Evolutionary conservation across 2,329 filamentous ascomycete genomes (phyloP).

Genomic region (Fusarium abutilonis): DNA sequence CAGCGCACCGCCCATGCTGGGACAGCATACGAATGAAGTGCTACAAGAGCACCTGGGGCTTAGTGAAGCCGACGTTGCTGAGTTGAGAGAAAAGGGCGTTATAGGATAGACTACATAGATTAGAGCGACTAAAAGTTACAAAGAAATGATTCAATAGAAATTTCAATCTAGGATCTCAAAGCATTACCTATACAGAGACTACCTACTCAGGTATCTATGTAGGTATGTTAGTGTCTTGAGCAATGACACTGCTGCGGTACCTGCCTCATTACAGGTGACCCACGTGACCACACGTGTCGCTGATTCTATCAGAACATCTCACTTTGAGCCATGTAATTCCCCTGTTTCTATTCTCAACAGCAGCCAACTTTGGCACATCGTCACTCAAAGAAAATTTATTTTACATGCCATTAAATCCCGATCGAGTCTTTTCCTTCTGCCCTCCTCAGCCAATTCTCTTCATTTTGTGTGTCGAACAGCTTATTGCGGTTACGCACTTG

Average conservation of each 20-base stretch:
- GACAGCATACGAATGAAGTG: constrained; percentile 86
- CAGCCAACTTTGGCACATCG: constrained; percentile 6
- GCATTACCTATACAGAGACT: no score
- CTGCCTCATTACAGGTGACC: neutral
- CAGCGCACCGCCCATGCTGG: constrained; percentile 82
- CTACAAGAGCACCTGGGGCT: constrained; percentile 71
- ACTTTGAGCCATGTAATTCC: constrained; percentile 29
- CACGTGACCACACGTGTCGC: constrained; percentile 37
- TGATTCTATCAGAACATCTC: constrained; percentile 16
- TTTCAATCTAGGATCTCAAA: neutral
- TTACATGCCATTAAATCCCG: neutral
- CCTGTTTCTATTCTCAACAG: constrained; percentile 11
- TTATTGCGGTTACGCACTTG: neutral
- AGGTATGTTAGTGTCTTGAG: no score
- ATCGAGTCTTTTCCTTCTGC: neutral
- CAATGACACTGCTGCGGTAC: neutral
- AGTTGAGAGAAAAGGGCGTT: constrained; percentile 72
- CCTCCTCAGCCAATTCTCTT: neutral
- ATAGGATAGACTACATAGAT: constrained; percentile 58
- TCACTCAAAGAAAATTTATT: neutral
- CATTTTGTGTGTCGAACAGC: neutral
- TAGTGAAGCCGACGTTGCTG: constrained; percentile 65
- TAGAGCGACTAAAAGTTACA: neutral
- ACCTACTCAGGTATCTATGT: no score
- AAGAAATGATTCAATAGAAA: neutral